A percentile compares a stretch with the other conserved stretches of the same genome.
These are phyloP conservation scores for Climacium dendroides DNA, from an alignment of 225 moss, liverwort and hornwort species.

Conservation along the genomic window DNA sequence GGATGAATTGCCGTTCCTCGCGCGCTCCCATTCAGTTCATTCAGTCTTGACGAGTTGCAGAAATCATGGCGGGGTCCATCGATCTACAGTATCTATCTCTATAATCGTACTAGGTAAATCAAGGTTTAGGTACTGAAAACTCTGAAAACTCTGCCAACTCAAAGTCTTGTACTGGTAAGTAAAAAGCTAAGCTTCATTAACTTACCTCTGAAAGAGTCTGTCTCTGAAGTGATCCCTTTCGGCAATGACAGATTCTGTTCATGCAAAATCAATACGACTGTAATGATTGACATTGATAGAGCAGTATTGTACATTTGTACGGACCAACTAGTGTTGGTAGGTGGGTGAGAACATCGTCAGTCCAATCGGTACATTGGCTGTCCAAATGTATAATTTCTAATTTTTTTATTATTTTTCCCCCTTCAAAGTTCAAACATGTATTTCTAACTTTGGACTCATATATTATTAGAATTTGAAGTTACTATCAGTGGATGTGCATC, in stretches of 20 bases:
- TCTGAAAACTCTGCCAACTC: not conserved
- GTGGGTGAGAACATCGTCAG: too few species aligned
- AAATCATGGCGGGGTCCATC: too few species aligned
- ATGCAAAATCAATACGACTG: not conserved
- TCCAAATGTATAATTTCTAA: too few species aligned
- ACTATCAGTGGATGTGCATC: too few species aligned
- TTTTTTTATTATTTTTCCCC: too few species aligned
- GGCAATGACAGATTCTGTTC: not conserved
- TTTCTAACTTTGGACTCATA: too few species aligned
- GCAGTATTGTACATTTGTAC: too few species aligned
- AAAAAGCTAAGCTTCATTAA: not conserved
- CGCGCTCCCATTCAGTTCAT: not conserved
- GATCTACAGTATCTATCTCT: too few species aligned
- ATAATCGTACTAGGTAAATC: too few species aligned
- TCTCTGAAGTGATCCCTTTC: not conserved
- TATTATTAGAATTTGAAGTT: too few species aligned
- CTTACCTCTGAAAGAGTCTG: not conserved
- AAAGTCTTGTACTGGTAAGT: not conserved
- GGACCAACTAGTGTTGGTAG: not conserved
- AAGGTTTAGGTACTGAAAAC: too few species aligned
- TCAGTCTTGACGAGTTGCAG: not conserved
- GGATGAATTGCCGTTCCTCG: not conserved
- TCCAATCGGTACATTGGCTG: not conserved
- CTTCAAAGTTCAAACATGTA: too few species aligned
- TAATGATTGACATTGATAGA: not conserved